Percentiles rank a stretch among this genome's conserved stretches.
Conservation (phyloP, 2,329 filamentous ascomycete genomes). For the Xylariaceae sp. region DNA sequence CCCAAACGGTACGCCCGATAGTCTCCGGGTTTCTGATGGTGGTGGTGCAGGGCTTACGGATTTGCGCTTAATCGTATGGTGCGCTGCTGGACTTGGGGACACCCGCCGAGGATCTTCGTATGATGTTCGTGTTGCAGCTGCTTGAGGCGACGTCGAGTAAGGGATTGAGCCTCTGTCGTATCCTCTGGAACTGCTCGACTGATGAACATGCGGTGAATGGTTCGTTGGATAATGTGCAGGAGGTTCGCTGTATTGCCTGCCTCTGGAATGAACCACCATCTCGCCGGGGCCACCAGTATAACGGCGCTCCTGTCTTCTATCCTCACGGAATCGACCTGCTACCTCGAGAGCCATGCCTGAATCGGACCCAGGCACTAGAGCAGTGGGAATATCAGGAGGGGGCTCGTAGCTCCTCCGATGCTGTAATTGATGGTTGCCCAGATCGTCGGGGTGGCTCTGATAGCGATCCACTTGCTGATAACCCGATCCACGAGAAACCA, state of each 20-base stretch:
- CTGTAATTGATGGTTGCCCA: slow-evolving; percentile 29
- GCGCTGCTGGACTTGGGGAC: slow-evolving; percentile 41
- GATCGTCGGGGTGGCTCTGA: slow-evolving; percentile 33
- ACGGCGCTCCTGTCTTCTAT: slow-evolving; percentile 45
- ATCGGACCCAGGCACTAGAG: slow-evolving; percentile 59
- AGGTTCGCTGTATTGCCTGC: slow-evolving; percentile 34
- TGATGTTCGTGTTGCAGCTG: slow-evolving; percentile 16
- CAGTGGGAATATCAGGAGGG: slow-evolving; percentile 49
- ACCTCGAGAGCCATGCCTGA: slow-evolving; percentile 53
- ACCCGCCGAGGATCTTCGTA: slow-evolving; percentile 26
- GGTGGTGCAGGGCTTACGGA: slow-evolving; percentile 69
- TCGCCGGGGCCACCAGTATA: slow-evolving; percentile 37
- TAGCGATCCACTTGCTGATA: slow-evolving; percentile 22
- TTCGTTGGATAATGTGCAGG: slow-evolving; percentile 23
- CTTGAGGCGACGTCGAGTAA: slow-evolving; percentile 22
- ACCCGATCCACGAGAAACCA: slow-evolving; percentile 23
- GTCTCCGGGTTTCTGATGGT: slow-evolving; percentile 41
- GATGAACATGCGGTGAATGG: slow-evolving; percentile 21
- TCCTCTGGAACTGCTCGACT: slow-evolving; percentile 18
- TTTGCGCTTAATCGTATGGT: slow-evolving; percentile 62
- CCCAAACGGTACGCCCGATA: slow-evolving; percentile 65
- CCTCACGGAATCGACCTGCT: slow-evolving; percentile 54
- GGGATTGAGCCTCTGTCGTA: slow-evolving; percentile 35
- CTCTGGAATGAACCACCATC: slow-evolving; percentile 39
- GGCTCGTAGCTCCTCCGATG: slow-evolving; percentile 36